Conservation (phyloP, 306 rosid genomes). For the Aeschynomene evenia region DNA sequence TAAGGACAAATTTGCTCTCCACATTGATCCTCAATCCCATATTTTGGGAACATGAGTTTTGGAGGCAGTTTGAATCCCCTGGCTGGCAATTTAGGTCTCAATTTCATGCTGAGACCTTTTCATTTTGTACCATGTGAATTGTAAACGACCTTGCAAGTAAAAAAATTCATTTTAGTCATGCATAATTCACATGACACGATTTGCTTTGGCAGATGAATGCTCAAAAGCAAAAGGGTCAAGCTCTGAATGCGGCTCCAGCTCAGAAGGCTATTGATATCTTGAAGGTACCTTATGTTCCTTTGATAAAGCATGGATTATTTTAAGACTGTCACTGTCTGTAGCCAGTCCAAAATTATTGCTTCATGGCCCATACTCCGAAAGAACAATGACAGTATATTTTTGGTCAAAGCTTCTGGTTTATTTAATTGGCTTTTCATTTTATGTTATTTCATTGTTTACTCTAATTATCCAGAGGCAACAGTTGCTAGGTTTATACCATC, state of each 20-base stretch:
- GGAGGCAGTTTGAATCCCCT: not conserved
- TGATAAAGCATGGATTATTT: slow-evolving; percentile 6
- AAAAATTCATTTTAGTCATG: not conserved
- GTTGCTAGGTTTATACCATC: not conserved
- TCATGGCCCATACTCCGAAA: not conserved
- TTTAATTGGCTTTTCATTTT: not conserved
- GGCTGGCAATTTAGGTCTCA: not conserved
- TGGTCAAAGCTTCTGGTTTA: not conserved
- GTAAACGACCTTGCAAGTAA: not conserved
- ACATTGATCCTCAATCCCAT: not conserved
- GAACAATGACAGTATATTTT: not conserved
- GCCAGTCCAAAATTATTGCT: not conserved
- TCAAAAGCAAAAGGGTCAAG: slow-evolving; percentile 96
- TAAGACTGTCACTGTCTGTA: not conserved
- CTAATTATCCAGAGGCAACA: not conserved
- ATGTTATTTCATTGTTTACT: not conserved
- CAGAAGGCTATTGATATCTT: slow-evolving; percentile 87
- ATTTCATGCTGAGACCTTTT: not conserved
- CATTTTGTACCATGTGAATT: not conserved
- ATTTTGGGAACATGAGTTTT: not conserved
- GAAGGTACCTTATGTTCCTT: slow-evolving; percentile 53
- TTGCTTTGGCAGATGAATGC: slow-evolving; percentile 67
- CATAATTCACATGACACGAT: slow-evolving; percentile 13
- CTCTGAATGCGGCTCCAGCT: slow-evolving; percentile 76
- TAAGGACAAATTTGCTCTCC: not conserved